Base-by-base conservation (phyloP, 2,329 filamentous ascomycete species). In the Apiospora malaysiana region DNA sequence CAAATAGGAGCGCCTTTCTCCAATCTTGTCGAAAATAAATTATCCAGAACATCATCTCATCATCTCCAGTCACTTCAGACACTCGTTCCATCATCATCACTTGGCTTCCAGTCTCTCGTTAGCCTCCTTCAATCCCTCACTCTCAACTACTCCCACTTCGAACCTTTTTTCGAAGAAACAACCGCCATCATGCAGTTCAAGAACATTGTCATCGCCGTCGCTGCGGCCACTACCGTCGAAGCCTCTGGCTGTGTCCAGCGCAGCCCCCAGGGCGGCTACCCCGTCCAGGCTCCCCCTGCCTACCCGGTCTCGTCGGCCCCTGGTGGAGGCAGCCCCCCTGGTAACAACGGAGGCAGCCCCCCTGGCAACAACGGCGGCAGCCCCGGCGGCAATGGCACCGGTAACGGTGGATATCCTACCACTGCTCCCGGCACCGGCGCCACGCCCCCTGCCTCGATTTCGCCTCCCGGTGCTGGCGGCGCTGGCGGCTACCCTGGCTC, bases 121-220 rank as follows among this genome's bases (percentile, higher is more conserved):
- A 59, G 51, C 27, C 51, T 21, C 16, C 18, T 18, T 32, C 51
- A 6, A 37, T 32, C 51, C 16, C 21, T 37, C 27, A 59, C 27
- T 32, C 16, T 59, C 51, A 59, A 37, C 25, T 18, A 56, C 51
- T 37, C 7, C 21, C 16, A 37, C 27, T 59, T 59, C 51, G 51
- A n/a, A 59, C 18, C 7, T 12, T 2, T 21, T 59, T 49, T 9
- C 25, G 32, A 56, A 12, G 6, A 21, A 59, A 14, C 51, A 59
- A 59, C 16, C 51, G 51, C 32, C 56, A 63, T 40, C 27, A 63
- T 63, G 56, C 56, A 63, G 32, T 7, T 63, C 18, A 63, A 63
- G 32, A 63, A 63, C 56, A 10, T 63, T 21, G 4, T 63, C 32
- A 9, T 40, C 32, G 56, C 32, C 56, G 56, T 21, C 32, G 56